These are phyloP conservation scores for Skeletonema grethae DNA, from an alignment of 108 stramenopile genomes.

Conservation along the genomic window DNA sequence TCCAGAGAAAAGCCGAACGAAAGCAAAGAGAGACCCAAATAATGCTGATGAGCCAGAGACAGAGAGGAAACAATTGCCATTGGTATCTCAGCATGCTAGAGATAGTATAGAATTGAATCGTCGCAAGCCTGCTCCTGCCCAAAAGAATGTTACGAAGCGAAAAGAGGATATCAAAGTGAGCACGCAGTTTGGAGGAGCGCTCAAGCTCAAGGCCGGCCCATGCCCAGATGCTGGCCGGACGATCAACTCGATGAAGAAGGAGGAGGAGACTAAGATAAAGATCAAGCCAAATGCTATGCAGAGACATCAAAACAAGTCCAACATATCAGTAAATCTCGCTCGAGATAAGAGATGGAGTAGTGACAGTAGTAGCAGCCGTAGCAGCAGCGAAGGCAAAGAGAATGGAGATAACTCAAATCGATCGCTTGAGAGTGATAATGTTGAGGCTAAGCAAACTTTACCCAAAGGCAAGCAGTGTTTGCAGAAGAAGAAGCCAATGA, in stretches of 20 bases:
- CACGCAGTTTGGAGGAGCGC: not conserved
- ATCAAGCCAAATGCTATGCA: not conserved
- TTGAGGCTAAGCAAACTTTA: not conserved
- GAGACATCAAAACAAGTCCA: not conserved
- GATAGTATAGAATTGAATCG: constrained; percentile 5
- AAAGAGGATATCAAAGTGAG: constrained; percentile 4
- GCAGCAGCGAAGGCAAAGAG: constrained; percentile 3
- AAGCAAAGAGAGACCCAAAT: not conserved
- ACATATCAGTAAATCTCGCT: not conserved
- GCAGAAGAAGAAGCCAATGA: constrained; percentile 11
- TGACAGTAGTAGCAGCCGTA: not conserved
- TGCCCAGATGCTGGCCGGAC: not conserved
- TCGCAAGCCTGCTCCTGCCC: not conserved
- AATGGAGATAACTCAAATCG: not conserved
- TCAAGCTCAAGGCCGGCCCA: not conserved
- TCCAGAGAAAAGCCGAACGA: not conserved
- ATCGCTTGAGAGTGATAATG: not conserved
- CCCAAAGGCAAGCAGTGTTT: constrained; percentile 15
- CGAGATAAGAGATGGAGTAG: not conserved
- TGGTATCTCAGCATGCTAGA: not conserved
- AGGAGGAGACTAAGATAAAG: not conserved
- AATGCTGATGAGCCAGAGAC: not conserved
- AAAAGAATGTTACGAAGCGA: not conserved
- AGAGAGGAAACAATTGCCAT: not conserved
- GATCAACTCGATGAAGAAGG: not conserved